Conservation (phyloP, 139 green algal species). For the Chlamydomonas sp. region DNA sequence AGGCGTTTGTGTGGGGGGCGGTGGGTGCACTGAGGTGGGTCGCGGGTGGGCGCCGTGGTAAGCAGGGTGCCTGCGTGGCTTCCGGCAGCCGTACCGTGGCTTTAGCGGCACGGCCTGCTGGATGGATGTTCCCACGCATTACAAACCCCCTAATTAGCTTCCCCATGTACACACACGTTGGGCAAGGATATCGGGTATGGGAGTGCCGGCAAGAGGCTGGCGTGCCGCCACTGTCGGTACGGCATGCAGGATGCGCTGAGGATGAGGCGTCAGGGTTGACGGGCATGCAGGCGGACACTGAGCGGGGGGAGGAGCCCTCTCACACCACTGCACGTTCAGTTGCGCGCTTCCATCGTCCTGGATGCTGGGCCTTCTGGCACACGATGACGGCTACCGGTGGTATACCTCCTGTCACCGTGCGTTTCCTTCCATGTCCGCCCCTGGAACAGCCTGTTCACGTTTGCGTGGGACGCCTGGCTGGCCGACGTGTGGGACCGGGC, state of each 20-base stretch:
- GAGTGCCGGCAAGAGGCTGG: neutral
- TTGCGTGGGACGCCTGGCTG: constrained; percentile 20
- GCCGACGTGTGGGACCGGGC: constrained; percentile 17
- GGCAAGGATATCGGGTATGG: neutral
- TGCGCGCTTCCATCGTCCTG: neutral
- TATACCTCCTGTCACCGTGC: neutral
- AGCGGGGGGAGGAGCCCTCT: neutral
- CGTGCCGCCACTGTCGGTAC: neutral
- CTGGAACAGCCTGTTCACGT: neutral
- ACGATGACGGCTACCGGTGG: neutral
- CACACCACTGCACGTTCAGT: neutral
- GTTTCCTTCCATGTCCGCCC: too few species aligned
- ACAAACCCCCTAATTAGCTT: neutral
- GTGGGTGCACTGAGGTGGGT: constrained; percentile 13
- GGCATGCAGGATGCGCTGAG: neutral
- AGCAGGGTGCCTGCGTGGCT: too few species aligned
- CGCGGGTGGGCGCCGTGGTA: neutral
- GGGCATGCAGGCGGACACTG: neutral
- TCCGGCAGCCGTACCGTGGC: too few species aligned
- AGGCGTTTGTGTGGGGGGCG: constrained; percentile 8
- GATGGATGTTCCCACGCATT: too few species aligned
- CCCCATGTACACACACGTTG: neutral
- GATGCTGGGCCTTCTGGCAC: neutral
- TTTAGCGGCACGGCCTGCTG: too few species aligned
- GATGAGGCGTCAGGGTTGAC: neutral